A percentile compares a stretch with the other conserved stretches of the same genome.
Evolutionary conservation across 805 yeast genomes (phyloP).

Genomic region (Candida morakotiae): DNA sequence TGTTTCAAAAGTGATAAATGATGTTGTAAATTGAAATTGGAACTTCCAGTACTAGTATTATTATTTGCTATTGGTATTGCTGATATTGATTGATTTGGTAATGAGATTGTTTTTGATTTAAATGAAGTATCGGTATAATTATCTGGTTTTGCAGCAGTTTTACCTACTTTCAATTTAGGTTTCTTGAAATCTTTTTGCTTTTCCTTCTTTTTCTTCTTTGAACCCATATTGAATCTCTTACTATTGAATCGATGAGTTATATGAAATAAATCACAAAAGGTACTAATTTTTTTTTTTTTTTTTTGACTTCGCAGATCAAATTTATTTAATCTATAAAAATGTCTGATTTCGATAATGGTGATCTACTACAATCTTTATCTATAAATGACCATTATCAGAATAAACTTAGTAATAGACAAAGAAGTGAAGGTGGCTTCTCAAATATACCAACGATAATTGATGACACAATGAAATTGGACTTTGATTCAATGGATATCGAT

Average conservation of each 20-base stretch:
- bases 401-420: neutral
- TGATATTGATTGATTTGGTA: conserved; percentile 41
- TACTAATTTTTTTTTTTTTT: conserved; percentile 2
- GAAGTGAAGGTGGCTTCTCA: neutral
- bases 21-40: conserved; percentile 42
- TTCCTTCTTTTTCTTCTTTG: conserved; percentile 54
- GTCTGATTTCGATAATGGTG: conserved; percentile 18
- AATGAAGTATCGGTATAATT: conserved; percentile 87
- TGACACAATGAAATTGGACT: neutral
- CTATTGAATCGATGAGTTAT: neutral
- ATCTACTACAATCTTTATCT: conserved; percentile 20
- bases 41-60: conserved; percentile 15
- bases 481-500: conserved; percentile 18
- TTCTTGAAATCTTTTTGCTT: conserved; percentile 74
- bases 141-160: conserved; percentile 62
- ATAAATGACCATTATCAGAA: conserved; percentile 14
- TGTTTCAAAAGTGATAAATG: conserved; percentile 70
- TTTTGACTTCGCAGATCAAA: neutral
- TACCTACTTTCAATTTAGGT: conserved; percentile 84
- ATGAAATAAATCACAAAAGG: too few species aligned
- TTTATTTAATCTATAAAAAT: too few species aligned
- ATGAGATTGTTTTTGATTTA: conserved; percentile 55
- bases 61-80: neutral
- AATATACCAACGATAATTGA: neutral
- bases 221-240: conserved; percentile 24